Base-by-base conservation (phyloP, 2,329 filamentous ascomycete species). In the Whalleya microplaca region DNA sequence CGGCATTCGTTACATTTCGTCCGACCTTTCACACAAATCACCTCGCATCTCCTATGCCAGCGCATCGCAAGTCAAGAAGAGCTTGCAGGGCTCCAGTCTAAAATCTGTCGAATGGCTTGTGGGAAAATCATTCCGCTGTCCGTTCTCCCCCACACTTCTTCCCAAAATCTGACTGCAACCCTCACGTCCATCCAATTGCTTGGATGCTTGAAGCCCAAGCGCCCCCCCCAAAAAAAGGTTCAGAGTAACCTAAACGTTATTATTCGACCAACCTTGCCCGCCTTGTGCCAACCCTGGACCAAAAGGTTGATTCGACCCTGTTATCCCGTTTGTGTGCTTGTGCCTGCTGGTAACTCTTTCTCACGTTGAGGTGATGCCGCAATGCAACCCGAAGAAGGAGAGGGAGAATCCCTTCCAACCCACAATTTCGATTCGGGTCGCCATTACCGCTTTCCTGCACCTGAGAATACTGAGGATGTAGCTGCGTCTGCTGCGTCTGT, bases 321-420 rank as follows among this genome's bases (percentile, higher is more conserved):
- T 37, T 14, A 14, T 37, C 32, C 32, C 32, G 32, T 37, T 37
- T 37, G 23, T 29, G n/a, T n/a, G n/a, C n/a, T n/a, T n/a, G n/a
- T n/a, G n/a, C n/a, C n/a, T n/a, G n/a, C n/a, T n/a, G n/a, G n/a
- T n/a, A n/a, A n/a, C n/a, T 51, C 14, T 37, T 37, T 37, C 14
- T 16, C 32, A 37, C 3, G 32, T 37, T 37, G 32, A 37, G 32
- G 32, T 37, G 32, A 37, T 37, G 32, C 32, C 32, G 32, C 32
- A 37, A 37, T 37, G 71, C 71, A 73, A 72, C 70, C 73, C 71
- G 73, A 72, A 78, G 70, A 73, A 78, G 70, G 74, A 77, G 69
- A 74, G 76, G 69, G 73, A 73, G 69, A 70, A 68, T 68, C 68
- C 66, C 65, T 66, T 65, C 59, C 71, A 70, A 61, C 70, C 71